Evolutionary conservation across 768 basidiomycete genomes (phyloP).

Genomic region (Lactifluus pinguis): DNA sequence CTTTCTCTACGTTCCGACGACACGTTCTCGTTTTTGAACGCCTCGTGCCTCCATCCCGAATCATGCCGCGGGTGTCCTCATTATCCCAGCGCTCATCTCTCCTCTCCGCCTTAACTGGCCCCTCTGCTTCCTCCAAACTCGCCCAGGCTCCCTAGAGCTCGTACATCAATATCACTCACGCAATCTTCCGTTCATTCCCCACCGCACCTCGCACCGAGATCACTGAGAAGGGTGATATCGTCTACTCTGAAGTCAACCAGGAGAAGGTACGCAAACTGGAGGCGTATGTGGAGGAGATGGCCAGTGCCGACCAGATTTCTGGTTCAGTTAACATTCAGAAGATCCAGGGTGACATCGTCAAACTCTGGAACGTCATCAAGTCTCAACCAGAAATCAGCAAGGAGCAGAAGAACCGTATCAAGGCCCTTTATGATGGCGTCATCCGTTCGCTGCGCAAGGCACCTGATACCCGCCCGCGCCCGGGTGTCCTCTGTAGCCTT

Average conservation of each 20-base stretch:
- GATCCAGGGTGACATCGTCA: slow-evolving; percentile 44
- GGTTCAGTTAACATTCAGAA: slow-evolving; percentile 89
- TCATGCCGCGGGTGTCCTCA: too few relatives aligned
- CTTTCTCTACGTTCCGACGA: too few relatives aligned
- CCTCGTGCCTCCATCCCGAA: too few relatives aligned
- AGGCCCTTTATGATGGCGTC: slow-evolving; percentile 92
- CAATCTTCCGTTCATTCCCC: too few relatives aligned
- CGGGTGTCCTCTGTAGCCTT: slow-evolving; percentile 44
- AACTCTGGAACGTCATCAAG: slow-evolving; percentile 92
- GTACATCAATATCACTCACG: too few relatives aligned
- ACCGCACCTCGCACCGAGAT: slow-evolving; percentile 95
- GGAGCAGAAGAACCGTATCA: slow-evolving; percentile 55
- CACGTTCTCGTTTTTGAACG: too few relatives aligned
- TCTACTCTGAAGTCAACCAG: slow-evolving; percentile 91
- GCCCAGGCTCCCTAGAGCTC: too few relatives aligned
- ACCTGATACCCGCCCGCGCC: too few relatives aligned
- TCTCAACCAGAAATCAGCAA: slow-evolving; percentile 78
- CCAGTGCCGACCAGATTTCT: slow-evolving; percentile 82
- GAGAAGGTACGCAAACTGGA: slow-evolving; percentile 96
- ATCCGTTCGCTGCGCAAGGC: slow-evolving; percentile 30
- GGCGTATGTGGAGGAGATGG: slow-evolving; percentile 36
- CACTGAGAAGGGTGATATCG: slow-evolving; percentile 86
- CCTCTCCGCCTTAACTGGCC: too few relatives aligned
- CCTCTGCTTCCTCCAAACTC: too few relatives aligned
- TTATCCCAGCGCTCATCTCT: too few relatives aligned